phyloP scores from a whole-genome alignment of 441 rosid genomes.

The Jatropha multifida region DNA sequence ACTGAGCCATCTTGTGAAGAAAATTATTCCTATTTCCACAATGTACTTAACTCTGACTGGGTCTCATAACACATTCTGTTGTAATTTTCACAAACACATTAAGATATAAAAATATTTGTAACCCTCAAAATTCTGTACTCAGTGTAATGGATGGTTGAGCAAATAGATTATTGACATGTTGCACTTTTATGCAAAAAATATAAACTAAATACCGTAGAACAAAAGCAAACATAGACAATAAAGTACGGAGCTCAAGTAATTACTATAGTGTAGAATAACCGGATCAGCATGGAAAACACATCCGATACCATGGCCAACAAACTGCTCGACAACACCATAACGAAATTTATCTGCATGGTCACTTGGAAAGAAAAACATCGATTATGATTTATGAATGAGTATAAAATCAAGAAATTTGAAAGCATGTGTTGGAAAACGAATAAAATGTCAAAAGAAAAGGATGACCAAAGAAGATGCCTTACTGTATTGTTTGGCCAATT shows the following conservation, averaged over 20 bases:
- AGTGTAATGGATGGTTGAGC: background rate
- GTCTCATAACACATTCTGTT: background rate
- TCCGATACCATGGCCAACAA: conserved; percentile 96
- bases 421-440: background rate
- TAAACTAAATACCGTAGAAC: background rate
- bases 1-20: background rate
- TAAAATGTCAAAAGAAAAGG: background rate
- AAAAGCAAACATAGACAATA: conserved; percentile 11
- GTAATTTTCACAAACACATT: background rate
- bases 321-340: conserved; percentile 76
- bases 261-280: conserved; percentile 77
- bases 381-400: conserved; percentile 19
- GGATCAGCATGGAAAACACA: conserved; percentile 90
- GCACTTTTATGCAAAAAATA: background rate
- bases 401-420: conserved; percentile 2
- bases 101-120: background rate
- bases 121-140: background rate
- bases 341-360: conserved; percentile 76
- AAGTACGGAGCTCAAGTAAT: conserved; percentile 24
- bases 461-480: conserved; percentile 33
- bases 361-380: conserved; percentile 39
- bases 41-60: background rate
- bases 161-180: background rate
- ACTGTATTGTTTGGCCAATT: conserved; percentile 90
- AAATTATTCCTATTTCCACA: background rate